Base-by-base conservation (phyloP, 257 asterid genomes). In the Handroanthus guayacan region DNA sequence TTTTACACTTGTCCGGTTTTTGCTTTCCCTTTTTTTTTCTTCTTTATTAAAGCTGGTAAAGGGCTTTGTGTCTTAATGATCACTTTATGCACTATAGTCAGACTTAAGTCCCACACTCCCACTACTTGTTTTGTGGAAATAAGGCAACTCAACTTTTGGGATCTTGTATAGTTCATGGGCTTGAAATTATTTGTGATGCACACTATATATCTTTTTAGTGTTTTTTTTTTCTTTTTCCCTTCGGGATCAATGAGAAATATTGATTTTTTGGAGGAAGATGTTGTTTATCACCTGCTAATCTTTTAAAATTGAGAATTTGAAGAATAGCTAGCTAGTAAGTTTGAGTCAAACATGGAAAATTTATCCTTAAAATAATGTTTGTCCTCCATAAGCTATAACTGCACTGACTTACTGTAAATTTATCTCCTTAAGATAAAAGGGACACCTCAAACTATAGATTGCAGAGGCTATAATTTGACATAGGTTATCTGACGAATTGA, bases 41-140 rank as follows among this genome's bases (percentile, higher is more conserved):
- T 66, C 84, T 83, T 83, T 80, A 74, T 12, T 72, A 83, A 83
- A 80, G 87, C 16, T 76, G 82, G 58, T 81, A 58, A 69, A 67
- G 64, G 62, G 51, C 12, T 69, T 60, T 74, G 17, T 74, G 47
- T 61, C 60, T 37, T 67, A 74, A 38, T 68, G 69, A 74, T 62
- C n/a, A 36, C 6, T 12, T 16, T 54, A 4, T 45, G 67, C 60
- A 61, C 5, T 47, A 5, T 79, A 17, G 9, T 67, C 14, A 62
- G 45, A 41, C 7, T 5, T 2, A 41, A 41, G 45, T 41, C 72
- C 50, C 72, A 50, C 57, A 63, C 50, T n/a, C 11, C 65, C 39
- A 2, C 80, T 47, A 80, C 70, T 79, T 39, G 31, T 55, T 66
- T 31, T 55, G 71, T 65, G 43, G 54, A 61, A 79, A 62, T 74